Base-by-base conservation (phyloP, 2,329 filamentous ascomycete species). In the Ceratocystis cubensis region DNA sequence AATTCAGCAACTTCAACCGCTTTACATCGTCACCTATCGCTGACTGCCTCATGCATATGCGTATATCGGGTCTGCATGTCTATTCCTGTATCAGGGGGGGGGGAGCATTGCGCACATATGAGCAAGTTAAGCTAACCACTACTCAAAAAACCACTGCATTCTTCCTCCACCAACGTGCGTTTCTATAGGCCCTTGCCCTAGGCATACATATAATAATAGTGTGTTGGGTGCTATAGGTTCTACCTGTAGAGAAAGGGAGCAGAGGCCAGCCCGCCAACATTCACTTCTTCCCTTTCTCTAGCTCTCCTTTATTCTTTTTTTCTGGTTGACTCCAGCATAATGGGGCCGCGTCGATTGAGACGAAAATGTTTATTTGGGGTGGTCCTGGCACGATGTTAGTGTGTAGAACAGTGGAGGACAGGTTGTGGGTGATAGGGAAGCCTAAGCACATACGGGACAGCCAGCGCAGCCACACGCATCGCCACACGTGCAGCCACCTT, bases 401-500 rank as follows among this genome's bases (percentile, higher is more conserved):
- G n/a, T 7, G 28, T 30, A 13, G 28, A n/a, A n/a, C 28, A n/a
- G 25, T 17, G 53, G 10, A 15, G 53, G 17, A 20, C 5, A 25
- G 20, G 20, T 50, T 2, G 28, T 53, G 6, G 63, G 10, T n/a
- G 33, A 45, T 2, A 45, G n/a, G 22, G 41, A 17, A 13, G 45
- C 3, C 20, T n/a, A 48, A 37, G 8, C 56, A 74, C 76, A 72
- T 75, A 79, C 77, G 70, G 77, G 76, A 76, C 77, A 79, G 72
- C 73, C 73, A 61, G 72, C 70, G 70, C 77, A 79, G 69, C 76
- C 74, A 76, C 77, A 79, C 73, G 70, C 53, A 37, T 73, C 71
- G 71, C 77, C 77, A 72, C 77, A 79, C 72, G 72, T 71, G 72
- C 77, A 79, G 65, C 74, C 71, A 70, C 77, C 77, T 30, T 59